Percentiles rank a stretch among this genome's conserved stretches.
Conservation (phyloP, 257 asterid species). For the Salvia splendens region DNA sequence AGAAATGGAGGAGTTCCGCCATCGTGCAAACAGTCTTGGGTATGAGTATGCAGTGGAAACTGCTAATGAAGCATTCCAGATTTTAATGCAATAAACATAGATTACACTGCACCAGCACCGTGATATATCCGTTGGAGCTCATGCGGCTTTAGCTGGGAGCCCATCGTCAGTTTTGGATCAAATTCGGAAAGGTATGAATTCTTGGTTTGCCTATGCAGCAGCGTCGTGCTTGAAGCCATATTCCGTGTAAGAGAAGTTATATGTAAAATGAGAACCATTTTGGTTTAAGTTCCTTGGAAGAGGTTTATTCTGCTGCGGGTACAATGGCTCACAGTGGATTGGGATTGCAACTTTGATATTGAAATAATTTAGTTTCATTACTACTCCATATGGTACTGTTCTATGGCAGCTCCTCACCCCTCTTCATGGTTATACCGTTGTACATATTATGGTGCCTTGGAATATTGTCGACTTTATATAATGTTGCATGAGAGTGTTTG, state of each 20-base stretch:
- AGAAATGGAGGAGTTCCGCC: constrained; percentile 69
- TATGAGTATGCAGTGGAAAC: constrained; percentile 74
- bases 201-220: constrained; percentile 1
- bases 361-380: no score
- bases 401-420: no score
- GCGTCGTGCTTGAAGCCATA: constrained; percentile 5
- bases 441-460: no score
- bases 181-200: not conserved
- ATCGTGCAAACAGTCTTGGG: constrained; percentile 68
- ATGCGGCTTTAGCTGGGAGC: no score
- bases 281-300: not conserved
- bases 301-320: no score
- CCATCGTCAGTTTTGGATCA: no score
- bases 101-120: not conserved
- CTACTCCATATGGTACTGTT: no score
- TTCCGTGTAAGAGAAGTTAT: constrained; percentile 17
- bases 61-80: constrained; percentile 66
- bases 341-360: no score
- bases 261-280: not conserved
- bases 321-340: no score
- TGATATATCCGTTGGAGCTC: constrained; percentile 9
- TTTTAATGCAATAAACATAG: constrained; percentile 64
- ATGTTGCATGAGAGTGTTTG: no score
- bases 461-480: no score
- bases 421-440: no score